Evolutionary conservation across 306 rosid genomes (phyloP).

Genomic region (Prosopis cineraria): DNA sequence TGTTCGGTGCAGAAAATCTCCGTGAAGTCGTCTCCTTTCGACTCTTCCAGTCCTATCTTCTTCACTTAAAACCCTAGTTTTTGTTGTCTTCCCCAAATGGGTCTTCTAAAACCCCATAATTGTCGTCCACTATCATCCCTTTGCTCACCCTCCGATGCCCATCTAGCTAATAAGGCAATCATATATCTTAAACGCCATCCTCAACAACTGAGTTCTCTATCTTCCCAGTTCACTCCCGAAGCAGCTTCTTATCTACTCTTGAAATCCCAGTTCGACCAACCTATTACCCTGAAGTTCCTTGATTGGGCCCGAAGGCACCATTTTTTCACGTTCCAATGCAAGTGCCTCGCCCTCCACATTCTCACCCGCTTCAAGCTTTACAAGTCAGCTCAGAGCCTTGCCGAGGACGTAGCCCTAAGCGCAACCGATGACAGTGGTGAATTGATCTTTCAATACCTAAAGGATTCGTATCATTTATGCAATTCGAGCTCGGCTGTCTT

Average conservation of each 20-base stretch:
- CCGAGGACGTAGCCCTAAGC: slow-evolving; percentile 53
- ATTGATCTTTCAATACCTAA: slow-evolving; percentile 57
- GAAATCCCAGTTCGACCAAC: slow-evolving; percentile 60
- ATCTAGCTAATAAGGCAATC: slow-evolving; percentile 64
- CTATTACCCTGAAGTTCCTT: slow-evolving; percentile 60
- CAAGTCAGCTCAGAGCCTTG: slow-evolving; percentile 73
- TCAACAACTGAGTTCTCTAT: slow-evolving; percentile 47
- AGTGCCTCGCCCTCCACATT: slow-evolving; percentile 82
- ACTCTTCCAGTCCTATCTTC: background rate
- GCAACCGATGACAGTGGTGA: slow-evolving; percentile 45
- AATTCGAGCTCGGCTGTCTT: slow-evolving; percentile 72
- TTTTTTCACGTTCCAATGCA: slow-evolving; percentile 63
- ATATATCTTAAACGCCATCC: slow-evolving; percentile 73
- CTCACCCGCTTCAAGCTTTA: slow-evolving; percentile 81
- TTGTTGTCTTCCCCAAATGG: slow-evolving; percentile 35
- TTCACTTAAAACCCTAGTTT: background rate
- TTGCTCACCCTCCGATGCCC: slow-evolving; percentile 40
- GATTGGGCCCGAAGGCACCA: slow-evolving; percentile 58
- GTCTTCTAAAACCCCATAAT: slow-evolving; percentile 31
- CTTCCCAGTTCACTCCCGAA: slow-evolving; percentile 66
- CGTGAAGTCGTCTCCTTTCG: background rate
- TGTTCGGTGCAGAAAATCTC: background rate
- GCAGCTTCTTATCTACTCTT: slow-evolving; percentile 78
- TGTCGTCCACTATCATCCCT: slow-evolving; percentile 34
- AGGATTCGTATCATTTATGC: slow-evolving; percentile 53